Percentiles rank a stretch among this genome's conserved stretches.
Conservation (phyloP, 1,284 basidiomycete species). For the Naganishia cerealis region DNA sequence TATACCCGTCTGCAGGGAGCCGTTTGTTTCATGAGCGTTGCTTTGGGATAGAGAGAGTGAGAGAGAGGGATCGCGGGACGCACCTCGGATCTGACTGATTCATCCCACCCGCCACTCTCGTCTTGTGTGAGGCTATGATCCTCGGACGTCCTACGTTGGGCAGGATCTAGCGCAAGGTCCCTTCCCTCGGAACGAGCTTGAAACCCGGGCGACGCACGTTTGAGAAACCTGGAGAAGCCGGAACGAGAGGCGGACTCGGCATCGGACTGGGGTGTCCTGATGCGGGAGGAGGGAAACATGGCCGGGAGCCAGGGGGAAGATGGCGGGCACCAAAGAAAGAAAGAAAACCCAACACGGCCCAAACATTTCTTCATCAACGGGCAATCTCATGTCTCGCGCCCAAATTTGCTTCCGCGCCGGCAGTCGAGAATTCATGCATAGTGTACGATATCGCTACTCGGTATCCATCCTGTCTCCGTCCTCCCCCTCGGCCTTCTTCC, state of each 20-base stretch:
- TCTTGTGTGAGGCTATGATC: background rate
- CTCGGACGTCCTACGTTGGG: background rate
- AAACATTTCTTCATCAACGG: no score
- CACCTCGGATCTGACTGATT: background rate
- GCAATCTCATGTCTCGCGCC: no score
- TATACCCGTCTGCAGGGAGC: background rate
- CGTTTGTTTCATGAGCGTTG: background rate
- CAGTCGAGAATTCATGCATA: no score
- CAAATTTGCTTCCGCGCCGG: no score
- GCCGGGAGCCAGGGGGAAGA: no score
- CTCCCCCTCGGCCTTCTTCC: constrained; percentile 5
- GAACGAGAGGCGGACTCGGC: background rate
- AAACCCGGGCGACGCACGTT: constrained; percentile 19
- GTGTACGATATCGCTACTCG: constrained; percentile 1
- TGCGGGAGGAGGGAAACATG: constrained; percentile 7
- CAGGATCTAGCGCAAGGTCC: background rate
- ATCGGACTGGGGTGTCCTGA: background rate
- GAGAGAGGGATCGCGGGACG: background rate
- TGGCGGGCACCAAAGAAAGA: no score
- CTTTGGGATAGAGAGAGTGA: background rate
- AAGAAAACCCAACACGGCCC: no score
- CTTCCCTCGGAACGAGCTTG: background rate
- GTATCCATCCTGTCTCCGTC: constrained; percentile 26
- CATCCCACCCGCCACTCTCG: background rate
- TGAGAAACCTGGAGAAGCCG: constrained; percentile 13